phyloP scores from a whole-genome alignment of 73 alveolate genomes.

The Tetrahymena malaccensis region DNA sequence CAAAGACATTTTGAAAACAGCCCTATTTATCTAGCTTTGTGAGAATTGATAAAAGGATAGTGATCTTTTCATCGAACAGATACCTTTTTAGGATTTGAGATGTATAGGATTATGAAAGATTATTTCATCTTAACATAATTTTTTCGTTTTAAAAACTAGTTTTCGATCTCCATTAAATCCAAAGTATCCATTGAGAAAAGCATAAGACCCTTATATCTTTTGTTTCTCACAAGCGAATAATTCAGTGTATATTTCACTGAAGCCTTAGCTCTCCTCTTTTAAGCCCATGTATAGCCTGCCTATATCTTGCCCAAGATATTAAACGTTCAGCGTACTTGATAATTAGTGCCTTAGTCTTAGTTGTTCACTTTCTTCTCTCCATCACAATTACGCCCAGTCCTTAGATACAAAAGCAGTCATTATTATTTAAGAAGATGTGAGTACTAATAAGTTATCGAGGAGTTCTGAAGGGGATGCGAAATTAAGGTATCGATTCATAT shows the following conservation, averaged over 20 bases:
- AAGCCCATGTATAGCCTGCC: neutral
- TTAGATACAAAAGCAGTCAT: neutral
- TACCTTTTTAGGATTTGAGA: neutral
- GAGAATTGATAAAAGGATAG: neutral
- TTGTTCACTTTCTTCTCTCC: neutral
- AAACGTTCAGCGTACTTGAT: neutral
- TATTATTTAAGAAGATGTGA: neutral
- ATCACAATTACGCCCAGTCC: neutral
- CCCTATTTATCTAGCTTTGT: neutral
- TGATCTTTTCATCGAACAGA: neutral
- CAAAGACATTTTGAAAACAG: neutral
- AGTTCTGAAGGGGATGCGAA: neutral
- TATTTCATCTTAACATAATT: neutral
- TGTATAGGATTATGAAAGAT: neutral
- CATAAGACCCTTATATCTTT: neutral
- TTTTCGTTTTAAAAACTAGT: neutral
- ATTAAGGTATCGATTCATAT: neutral
- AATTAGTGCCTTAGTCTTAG: neutral
- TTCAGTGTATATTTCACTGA: neutral
- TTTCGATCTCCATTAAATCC: neutral
- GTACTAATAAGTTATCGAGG: neutral
- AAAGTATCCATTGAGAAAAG: neutral
- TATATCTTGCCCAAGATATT: neutral
- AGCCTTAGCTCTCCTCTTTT: neutral
- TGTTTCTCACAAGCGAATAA: neutral